phyloP scores from a whole-genome alignment of 2,329 filamentous ascomycete genomes.

The Decorospora gaudefroyi region DNA sequence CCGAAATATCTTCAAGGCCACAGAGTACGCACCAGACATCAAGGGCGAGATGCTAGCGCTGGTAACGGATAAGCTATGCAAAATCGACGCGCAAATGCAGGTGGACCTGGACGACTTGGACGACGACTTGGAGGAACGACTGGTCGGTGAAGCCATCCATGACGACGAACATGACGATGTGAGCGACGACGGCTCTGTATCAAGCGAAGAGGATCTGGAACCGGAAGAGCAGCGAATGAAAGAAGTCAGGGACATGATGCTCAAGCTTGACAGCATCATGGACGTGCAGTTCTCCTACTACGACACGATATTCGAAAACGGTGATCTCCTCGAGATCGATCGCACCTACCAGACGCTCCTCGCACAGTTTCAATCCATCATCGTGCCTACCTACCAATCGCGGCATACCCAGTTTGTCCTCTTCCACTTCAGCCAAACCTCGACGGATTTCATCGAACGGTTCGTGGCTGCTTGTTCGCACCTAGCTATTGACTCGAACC shows the following conservation, averaged over 20 bases:
- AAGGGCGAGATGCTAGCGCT: constrained; percentile 80
- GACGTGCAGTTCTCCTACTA: constrained; percentile 88
- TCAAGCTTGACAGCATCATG: constrained; percentile 89
- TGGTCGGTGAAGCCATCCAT: constrained; percentile 62
- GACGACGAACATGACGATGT: constrained; percentile 57
- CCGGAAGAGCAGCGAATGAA: constrained; percentile 66
- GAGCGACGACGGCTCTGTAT: constrained; percentile 72
- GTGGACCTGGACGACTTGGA: constrained; percentile 91
- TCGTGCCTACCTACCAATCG: constrained; percentile 88
- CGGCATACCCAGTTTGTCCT: constrained; percentile 94
- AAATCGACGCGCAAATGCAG: constrained; percentile 94
- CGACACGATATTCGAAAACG: constrained; percentile 69
- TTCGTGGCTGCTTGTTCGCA: constrained; percentile 80
- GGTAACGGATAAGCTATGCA: constrained; percentile 84
- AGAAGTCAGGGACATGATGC: constrained; percentile 76
- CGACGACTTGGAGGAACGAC: constrained; percentile 78
- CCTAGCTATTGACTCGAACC: constrained; percentile 67
- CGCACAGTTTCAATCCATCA: constrained; percentile 82
- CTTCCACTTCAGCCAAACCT: constrained; percentile 90
- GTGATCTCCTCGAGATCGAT: constrained; percentile 67
- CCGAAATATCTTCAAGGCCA: constrained; percentile 77
- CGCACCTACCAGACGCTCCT: constrained; percentile 78
- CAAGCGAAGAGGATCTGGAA: constrained; percentile 64
- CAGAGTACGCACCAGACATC: constrained; percentile 76
- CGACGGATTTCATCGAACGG: constrained; percentile 75